Conservation (phyloP, 1,284 basidiomycete species). For the Puccinia novopanici region DNA sequence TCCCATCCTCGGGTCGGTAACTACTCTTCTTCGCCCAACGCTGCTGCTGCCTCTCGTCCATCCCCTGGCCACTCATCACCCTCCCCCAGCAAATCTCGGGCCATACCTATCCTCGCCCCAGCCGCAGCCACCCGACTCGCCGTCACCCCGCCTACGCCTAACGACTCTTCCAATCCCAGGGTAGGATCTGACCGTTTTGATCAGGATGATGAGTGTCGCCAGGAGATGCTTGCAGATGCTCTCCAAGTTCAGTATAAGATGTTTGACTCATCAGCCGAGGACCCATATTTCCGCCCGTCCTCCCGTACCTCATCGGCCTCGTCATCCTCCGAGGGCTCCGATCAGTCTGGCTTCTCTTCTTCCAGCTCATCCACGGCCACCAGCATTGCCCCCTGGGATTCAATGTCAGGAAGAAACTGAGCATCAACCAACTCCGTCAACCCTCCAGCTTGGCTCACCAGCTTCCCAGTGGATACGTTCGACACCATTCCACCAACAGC, state of each 20-base stretch:
- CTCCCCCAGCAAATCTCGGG: constrained; percentile 29
- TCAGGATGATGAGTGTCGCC: neutral
- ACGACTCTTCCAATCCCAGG: neutral
- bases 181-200: neutral
- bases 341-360: constrained; percentile 36
- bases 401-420: constrained; percentile 8
- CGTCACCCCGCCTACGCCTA: constrained; percentile 34
- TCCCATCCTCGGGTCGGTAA: neutral
- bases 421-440: neutral
- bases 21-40: neutral
- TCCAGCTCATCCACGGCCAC: constrained; percentile 27
- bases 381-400: constrained; percentile 14
- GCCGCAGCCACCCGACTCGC: neutral
- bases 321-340: constrained; percentile 43
- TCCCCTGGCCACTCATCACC: neutral
- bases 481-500: constrained; percentile 33
- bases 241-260: neutral
- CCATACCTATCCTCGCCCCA: constrained; percentile 42
- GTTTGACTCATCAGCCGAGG: neutral
- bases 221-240: neutral
- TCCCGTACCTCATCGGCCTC: constrained; percentile 39
- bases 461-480: neutral
- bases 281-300: constrained; percentile 19
- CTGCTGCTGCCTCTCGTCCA: neutral
- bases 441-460: neutral